These are phyloP conservation scores for Cystobasidiopsis lactophilus DNA, from an alignment of 768 basidiomycete species.

Conservation along the genomic window DNA sequence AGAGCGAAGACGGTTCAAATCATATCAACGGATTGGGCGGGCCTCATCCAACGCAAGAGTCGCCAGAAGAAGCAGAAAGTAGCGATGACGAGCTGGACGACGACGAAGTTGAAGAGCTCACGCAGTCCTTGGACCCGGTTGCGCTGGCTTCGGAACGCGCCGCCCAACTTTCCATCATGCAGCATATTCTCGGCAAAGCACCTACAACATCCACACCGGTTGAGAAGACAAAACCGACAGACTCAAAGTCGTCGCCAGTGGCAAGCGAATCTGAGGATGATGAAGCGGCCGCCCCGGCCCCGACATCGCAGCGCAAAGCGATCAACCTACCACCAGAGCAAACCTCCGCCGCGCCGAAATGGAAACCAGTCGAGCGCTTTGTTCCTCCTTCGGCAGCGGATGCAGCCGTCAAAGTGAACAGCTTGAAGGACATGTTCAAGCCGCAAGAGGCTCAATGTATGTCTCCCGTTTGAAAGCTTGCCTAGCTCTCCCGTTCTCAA, in stretches of 20 bases:
- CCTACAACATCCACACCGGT: no score
- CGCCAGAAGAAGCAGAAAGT: no score
- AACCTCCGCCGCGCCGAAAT: neutral
- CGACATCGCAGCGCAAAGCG: neutral
- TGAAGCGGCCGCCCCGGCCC: neutral
- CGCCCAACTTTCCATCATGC: conserved; percentile 1
- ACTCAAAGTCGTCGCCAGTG: no score
- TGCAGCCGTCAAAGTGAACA: conserved; percentile 18
- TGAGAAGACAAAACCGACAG: no score
- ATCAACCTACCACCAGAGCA: neutral
- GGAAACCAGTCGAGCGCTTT: neutral
- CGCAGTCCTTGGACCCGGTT: neutral
- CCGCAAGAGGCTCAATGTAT: conserved; percentile 46
- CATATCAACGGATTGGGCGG: no score
- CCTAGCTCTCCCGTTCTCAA: neutral
- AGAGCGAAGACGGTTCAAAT: no score
- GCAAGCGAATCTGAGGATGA: no score
- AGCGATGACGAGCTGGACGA: no score
- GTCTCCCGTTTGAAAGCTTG: conserved; percentile 5
- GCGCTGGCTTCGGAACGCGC: neutral
- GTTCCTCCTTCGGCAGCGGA: neutral
- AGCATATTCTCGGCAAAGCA: no score
- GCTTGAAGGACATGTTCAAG: conserved; percentile 51
- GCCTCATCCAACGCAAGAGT: no score
- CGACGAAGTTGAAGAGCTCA: conserved; percentile 28